Conservation (phyloP, 768 basidiomycete species). For the Lactarius deliciosus region DNA sequence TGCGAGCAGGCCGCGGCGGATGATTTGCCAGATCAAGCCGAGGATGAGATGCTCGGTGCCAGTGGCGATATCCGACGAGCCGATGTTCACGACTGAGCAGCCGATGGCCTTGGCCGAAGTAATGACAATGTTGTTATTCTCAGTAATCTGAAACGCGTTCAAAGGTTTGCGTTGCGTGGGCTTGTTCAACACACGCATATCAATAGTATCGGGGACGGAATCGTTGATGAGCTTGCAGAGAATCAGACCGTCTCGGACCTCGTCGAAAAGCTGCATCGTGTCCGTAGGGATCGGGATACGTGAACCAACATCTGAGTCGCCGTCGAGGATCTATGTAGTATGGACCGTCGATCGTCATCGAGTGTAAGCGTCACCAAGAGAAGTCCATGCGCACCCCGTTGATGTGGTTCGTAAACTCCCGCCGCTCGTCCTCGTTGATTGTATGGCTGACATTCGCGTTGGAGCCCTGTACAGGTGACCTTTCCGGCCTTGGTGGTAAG, state of each 20-base stretch:
- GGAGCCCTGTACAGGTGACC: slow-evolving; percentile 90
- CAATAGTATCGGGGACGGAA: slow-evolving; percentile 98
- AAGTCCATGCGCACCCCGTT: slow-evolving; percentile 63
- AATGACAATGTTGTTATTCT: slow-evolving; percentile 99
- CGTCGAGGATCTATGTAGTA: slow-evolving; percentile 78
- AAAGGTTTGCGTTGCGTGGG: slow-evolving; percentile 75
- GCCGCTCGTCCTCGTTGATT: slow-evolving; percentile 93
- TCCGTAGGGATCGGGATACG: slow-evolving; percentile 91
- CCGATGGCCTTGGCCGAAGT: slow-evolving; percentile 97
- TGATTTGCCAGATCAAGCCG: slow-evolving; percentile 98
- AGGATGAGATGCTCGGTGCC: slow-evolving; percentile 96
- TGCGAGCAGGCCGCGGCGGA: slow-evolving; percentile 85
- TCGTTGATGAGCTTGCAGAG: slow-evolving; percentile 99
- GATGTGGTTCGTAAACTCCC: slow-evolving; percentile 98
- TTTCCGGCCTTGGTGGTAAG: slow-evolving; percentile 71
- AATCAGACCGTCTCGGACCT: slow-evolving; percentile 92
- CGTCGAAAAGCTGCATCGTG: slow-evolving; percentile 99
- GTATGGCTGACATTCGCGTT: slow-evolving; percentile 96
- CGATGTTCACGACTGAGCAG: slow-evolving; percentile 98
- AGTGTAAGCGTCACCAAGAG: neutral
- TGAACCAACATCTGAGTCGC: slow-evolving; percentile 78
- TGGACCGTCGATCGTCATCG: slow-evolving; percentile 20
- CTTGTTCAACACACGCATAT: slow-evolving; percentile 96
- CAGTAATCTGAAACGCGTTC: slow-evolving; percentile 98
- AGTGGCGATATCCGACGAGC: slow-evolving; percentile 87